phyloP scores from a whole-genome alignment of 2,329 filamentous ascomycete genomes.

The Clonostachys byssicola region DNA sequence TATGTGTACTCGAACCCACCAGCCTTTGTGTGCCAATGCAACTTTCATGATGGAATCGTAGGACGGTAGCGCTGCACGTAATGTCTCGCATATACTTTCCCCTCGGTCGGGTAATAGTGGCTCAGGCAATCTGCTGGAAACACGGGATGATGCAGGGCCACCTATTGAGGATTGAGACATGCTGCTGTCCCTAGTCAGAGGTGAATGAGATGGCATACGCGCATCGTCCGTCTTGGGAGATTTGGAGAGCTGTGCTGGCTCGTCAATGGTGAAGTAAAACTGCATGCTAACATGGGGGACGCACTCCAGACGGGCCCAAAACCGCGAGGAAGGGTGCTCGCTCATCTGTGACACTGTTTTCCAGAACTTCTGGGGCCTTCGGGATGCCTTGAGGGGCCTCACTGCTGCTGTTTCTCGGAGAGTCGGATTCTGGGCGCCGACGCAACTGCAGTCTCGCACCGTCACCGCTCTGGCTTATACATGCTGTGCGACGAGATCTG shows the following conservation, averaged over 20 bases:
- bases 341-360: constrained; percentile 3
- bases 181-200: neutral
- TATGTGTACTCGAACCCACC: constrained; percentile 1
- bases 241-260: constrained; percentile 1
- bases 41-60: constrained; percentile 2
- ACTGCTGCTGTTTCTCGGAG: neutral
- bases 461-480: constrained; percentile 6
- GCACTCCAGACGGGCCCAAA: constrained; percentile 3
- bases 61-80: constrained; percentile 2
- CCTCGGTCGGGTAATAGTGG: neutral
- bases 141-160: constrained; percentile 1
- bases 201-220: neutral
- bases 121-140: constrained; percentile 2
- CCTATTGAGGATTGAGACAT: constrained; percentile 1
- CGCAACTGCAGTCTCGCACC: constrained; percentile 2
- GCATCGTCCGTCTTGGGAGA: neutral
- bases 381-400: neutral
- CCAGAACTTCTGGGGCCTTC: neutral
- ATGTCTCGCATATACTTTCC: constrained; percentile 1
- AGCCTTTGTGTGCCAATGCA: neutral
- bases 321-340: constrained; percentile 3
- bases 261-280: constrained; percentile 1
- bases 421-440: constrained; percentile 2
- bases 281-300: neutral
- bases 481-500: constrained; percentile 5